Evolutionary conservation across 371 early-diverging fungal genomes (phyloP).

Genomic region (Mortierella sp.): DNA sequence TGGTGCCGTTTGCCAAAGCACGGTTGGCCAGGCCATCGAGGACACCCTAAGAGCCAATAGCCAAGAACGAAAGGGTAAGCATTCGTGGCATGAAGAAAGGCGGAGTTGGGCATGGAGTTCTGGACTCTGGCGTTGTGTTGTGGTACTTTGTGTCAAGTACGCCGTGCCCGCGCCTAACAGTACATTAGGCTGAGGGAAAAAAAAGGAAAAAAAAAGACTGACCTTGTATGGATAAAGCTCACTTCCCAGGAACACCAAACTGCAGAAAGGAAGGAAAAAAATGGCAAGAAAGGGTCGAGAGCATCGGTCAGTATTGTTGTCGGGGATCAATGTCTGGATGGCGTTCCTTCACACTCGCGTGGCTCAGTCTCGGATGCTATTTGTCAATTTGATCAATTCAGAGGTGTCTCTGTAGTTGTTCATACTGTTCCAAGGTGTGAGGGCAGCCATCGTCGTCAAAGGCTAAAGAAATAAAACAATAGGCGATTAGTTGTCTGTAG

Average conservation of each 20-base stretch:
- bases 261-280: conserved; percentile 22
- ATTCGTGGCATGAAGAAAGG: neutral
- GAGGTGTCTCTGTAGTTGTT: neutral
- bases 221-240: conserved; percentile 80
- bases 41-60: conserved; percentile 61
- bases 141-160: neutral
- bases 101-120: conserved; percentile 17
- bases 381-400: neutral
- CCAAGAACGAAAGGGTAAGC: neutral
- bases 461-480: conserved; percentile 50
- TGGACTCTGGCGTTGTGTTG: neutral
- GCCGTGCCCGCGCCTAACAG: neutral
- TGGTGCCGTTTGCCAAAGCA: conserved; percentile 79
- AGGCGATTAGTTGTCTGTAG: neutral
- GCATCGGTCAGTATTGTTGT: neutral
- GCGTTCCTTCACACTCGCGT: neutral
- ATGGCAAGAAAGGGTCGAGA: neutral
- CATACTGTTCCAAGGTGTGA: conserved; percentile 81
- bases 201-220: conserved; percentile 4
- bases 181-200: conserved; percentile 1
- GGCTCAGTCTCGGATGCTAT: neutral
- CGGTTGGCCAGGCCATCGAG: conserved; percentile 79
- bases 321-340: neutral
- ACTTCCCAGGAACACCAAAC: conserved; percentile 77
- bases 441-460: conserved; percentile 81